Conservation (phyloP, 768 basidiomycete genomes). For the Glaciozyma antarctica region DNA sequence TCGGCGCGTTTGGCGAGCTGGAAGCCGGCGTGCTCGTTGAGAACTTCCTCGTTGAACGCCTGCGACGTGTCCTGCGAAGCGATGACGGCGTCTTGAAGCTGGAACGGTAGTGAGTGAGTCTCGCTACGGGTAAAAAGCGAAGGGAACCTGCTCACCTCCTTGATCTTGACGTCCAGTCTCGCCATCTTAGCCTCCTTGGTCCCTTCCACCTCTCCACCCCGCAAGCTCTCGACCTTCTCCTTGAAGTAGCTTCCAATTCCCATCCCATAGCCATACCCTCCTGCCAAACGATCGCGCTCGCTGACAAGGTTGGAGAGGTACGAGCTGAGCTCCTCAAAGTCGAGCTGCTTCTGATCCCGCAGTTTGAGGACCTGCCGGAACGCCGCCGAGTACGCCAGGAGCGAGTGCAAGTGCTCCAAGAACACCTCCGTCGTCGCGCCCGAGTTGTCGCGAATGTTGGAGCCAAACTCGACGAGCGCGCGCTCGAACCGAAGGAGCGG, state of each 20-base stretch:
- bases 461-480: constrained; percentile 72
- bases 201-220: constrained; percentile 87
- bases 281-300: constrained; percentile 85
- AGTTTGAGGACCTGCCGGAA: constrained; percentile 90
- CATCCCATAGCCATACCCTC: constrained; percentile 78
- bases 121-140: not conserved
- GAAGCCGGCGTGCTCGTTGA: constrained; percentile 82
- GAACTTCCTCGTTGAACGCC: constrained; percentile 89
- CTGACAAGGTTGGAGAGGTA: constrained; percentile 86
- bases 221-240: constrained; percentile 80
- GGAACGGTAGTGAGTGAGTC: not conserved
- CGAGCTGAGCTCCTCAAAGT: constrained; percentile 92
- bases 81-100: constrained; percentile 3
- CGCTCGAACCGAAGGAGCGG: constrained; percentile 95
- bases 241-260: constrained; percentile 65
- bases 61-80: constrained; percentile 41
- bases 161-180: constrained; percentile 86
- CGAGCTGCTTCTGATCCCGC: constrained; percentile 95
- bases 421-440: constrained; percentile 41
- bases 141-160: constrained; percentile 55
- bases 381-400: constrained; percentile 85
- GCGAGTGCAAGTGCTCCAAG: constrained; percentile 76
- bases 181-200: constrained; percentile 86
- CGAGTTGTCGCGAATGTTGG: constrained; percentile 1
- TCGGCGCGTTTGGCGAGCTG: constrained; percentile 83